Conservation (phyloP, 2,329 filamentous ascomycete genomes). For the Aschersonia sp. region DNA sequence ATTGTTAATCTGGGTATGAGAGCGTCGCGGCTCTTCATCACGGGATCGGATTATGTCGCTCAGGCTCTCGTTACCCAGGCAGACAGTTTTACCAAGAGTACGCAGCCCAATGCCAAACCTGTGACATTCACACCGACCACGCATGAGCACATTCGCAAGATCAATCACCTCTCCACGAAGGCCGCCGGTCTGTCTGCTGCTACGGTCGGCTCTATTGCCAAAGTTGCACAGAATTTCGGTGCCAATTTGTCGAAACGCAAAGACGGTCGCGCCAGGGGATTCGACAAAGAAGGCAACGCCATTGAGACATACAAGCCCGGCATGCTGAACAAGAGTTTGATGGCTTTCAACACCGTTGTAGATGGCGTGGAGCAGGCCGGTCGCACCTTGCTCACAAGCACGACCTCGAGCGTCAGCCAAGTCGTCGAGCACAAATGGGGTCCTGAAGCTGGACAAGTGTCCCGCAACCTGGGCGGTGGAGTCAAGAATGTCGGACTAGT, state of each 20-base stretch:
- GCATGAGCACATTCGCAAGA: conserved; percentile 72
- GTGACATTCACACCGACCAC: conserved; percentile 80
- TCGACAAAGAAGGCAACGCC: conserved; percentile 55
- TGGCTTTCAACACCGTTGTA: conserved; percentile 88
- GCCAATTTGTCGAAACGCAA: conserved; percentile 48
- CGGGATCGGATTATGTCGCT: conserved; percentile 65
- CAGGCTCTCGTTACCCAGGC: conserved; percentile 67
- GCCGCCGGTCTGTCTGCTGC: conserved; percentile 72
- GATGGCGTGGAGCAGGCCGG: conserved; percentile 87
- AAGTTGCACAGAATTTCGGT: conserved; percentile 80
- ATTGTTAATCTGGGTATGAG: conserved; percentile 77
- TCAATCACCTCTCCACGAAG: conserved; percentile 70
- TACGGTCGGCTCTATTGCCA: conserved; percentile 72
- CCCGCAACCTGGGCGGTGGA: conserved; percentile 63
- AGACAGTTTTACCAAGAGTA: conserved; percentile 66
- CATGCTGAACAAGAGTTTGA: conserved; percentile 86
- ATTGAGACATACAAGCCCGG: conserved; percentile 68
- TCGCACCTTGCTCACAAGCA: conserved; percentile 59
- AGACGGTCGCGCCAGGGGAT: conserved; percentile 40
- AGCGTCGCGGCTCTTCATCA: conserved; percentile 85
- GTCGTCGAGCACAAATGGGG: conserved; percentile 88
- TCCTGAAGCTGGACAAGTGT: conserved; percentile 65
- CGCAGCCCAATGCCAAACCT: conserved; percentile 63
- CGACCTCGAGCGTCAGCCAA: conserved; percentile 65
- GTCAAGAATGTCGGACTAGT: conserved; percentile 95